Percentiles rank a stretch among this genome's conserved stretches.
phyloP scores from a whole-genome alignment of 2,329 filamentous ascomycete species.

The Sarocladium kiliense region DNA sequence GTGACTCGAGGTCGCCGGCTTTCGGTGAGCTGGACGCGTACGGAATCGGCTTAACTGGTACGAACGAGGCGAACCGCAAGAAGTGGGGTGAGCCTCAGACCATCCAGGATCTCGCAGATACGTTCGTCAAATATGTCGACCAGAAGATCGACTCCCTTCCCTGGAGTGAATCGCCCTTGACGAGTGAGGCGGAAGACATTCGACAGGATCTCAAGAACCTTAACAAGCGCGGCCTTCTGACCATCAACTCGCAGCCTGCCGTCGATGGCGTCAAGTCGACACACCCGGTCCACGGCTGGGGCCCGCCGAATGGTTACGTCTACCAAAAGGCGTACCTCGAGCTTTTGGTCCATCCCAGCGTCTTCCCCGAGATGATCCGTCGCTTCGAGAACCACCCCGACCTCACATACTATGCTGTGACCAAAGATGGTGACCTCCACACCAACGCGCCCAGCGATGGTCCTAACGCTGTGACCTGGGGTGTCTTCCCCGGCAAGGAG shows the following conservation, averaged over 20 bases:
- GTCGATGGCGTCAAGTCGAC: conserved; percentile 87
- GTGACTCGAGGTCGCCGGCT: conserved; percentile 90
- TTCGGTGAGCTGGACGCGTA: conserved; percentile 95
- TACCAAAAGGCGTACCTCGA: conserved; percentile 99
- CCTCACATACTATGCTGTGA: conserved; percentile 91
- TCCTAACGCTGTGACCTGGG: conserved; percentile 98
- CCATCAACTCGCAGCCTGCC: conserved; percentile 95
- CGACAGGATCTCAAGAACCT: conserved; percentile 71
- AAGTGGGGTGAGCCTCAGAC: conserved; percentile 85
- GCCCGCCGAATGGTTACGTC: conserved; percentile 89
- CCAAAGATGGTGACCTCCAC: conserved; percentile 72
- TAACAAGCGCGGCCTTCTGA: conserved; percentile 82
- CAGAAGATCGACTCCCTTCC: conserved; percentile 77
- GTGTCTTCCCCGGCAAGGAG: conserved; percentile 97
- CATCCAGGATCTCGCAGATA: conserved; percentile 71
- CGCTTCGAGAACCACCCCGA: conserved; percentile 75
- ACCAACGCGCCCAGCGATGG: conserved; percentile 82
- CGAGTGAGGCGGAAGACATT: conserved; percentile 74
- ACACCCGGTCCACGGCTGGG: conserved; percentile 87
- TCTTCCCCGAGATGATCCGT: conserved; percentile 71
- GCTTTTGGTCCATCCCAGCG: conserved; percentile 74
- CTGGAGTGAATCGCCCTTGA: conserved; percentile 90
- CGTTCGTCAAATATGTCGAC: conserved; percentile 82
- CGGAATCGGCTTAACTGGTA: conserved; percentile 87
- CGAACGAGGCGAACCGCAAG: conserved; percentile 92